These are phyloP conservation scores for Saccharomycodes ludwigii DNA, from an alignment of 805 yeast species.

Conservation along the genomic window DNA sequence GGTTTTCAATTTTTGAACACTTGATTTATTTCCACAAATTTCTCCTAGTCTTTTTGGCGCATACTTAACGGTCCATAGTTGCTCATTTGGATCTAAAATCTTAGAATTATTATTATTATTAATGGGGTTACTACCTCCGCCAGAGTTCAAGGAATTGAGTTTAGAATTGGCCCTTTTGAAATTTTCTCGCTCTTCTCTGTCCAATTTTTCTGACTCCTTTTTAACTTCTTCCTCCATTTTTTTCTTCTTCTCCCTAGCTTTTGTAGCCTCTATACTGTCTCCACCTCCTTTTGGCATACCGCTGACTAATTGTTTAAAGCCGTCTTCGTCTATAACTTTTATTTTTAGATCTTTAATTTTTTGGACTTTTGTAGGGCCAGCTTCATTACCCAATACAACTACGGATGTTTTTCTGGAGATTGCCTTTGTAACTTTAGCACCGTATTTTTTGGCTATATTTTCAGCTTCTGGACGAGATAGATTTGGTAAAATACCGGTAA, in stretches of 20 bases:
- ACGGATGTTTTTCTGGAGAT: slow-evolving; percentile 76
- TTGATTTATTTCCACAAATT: slow-evolving; percentile 83
- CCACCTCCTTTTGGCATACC: slow-evolving; percentile 93
- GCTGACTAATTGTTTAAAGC: slow-evolving; percentile 59
- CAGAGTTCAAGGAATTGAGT: too few species aligned
- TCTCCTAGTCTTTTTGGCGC: slow-evolving; percentile 72
- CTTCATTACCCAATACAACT: slow-evolving; percentile 89
- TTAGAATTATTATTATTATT: too few species aligned
- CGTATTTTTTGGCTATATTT: slow-evolving; percentile 67
- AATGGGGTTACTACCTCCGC: too few species aligned
- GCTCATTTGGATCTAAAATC: slow-evolving; percentile 29
- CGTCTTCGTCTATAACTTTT: slow-evolving; percentile 79
- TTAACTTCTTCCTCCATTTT: slow-evolving; percentile 50
- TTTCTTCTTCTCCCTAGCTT: slow-evolving; percentile 55
- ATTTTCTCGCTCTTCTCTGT: slow-evolving; percentile 26
- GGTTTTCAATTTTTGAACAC: slow-evolving; percentile 45
- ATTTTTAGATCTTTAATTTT: slow-evolving; percentile 62
- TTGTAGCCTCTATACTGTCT: slow-evolving; percentile 61
- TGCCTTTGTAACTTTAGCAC: slow-evolving; percentile 82
- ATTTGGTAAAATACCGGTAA: slow-evolving; percentile 80
- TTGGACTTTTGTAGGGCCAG: slow-evolving; percentile 89
- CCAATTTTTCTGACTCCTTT: slow-evolving; percentile 38
- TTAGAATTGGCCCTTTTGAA: too few species aligned
- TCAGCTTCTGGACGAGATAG: slow-evolving; percentile 69
- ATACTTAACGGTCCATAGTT: slow-evolving; percentile 85